Base-by-base conservation (phyloP, 169 alveolate species). In the Plasmodium coatneyi region DNA sequence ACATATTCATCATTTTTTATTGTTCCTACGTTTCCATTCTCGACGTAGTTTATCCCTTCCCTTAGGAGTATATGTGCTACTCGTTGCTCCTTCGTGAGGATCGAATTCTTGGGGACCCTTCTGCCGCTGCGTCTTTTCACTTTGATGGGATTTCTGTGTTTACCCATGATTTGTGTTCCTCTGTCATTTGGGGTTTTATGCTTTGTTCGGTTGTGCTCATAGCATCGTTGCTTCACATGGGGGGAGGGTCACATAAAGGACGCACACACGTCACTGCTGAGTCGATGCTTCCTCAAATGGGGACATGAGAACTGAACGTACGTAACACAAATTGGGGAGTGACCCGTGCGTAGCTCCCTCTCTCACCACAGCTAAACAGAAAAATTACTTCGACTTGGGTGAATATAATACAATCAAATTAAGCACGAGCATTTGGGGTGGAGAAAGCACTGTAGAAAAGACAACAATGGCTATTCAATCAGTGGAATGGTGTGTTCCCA, bases 41-140 rank as follows among this genome's bases (percentile, higher is more conserved):
- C 93, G 14, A 86, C 43, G 80, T 86, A 86, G 66, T 86, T 54
- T 7, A 86, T 86, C 16, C 93, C 93, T 34, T 86, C 93, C 56
- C 76, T 86, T 74, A 86, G 7, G 16, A 86, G 34, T 25, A 86
- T 22, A 25, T 86, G 79, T n/a, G 74, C 74, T 22, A 76, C 80
- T 74, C 80, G 0, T 34, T 86, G 71, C 34, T 86, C 70, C 46
- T 86, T 66, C 3, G n/a, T 32, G 32, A 71, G 32, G 6, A 22
- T 83, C 60, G 9, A 6, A 3, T 22, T 30, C 4, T 39, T 32
- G 46, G 43, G 19, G 78, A 9, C 46, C 52, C 30, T 43, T 12
- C 46, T 2, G 0, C 56, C 12, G 28, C 14, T 30, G 82, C 36
- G 41, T 43, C 10, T 43, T 71, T 25, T 22, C 19, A 71, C 52